These are phyloP conservation scores for Trametes pubescens DNA, from an alignment of 1,284 basidiomycete genomes.

Conservation along the genomic window DNA sequence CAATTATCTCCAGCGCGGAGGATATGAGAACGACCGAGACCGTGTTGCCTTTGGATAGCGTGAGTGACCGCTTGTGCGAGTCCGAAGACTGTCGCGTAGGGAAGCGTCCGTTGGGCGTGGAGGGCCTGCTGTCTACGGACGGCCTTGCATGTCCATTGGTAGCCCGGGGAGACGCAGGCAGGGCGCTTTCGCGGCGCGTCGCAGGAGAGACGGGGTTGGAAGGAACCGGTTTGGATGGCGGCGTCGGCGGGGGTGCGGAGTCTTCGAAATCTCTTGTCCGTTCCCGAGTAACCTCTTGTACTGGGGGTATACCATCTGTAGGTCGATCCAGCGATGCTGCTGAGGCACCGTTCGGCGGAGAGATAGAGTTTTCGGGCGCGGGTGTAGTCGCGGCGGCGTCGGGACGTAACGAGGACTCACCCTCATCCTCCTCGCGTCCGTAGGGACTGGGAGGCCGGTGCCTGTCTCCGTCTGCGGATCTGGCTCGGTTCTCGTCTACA, in stretches of 20 bases:
- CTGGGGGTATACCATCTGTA: background rate
- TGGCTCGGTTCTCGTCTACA: slow-evolving; percentile 32
- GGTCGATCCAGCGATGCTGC: slow-evolving; percentile 5
- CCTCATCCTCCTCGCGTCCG: slow-evolving; percentile 13
- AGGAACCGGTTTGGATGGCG: slow-evolving; percentile 38
- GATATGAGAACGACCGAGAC: slow-evolving; percentile 85
- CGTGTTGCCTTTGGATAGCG: slow-evolving; percentile 73
- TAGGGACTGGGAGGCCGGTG: slow-evolving; percentile 5
- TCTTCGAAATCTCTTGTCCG: slow-evolving; percentile 17
- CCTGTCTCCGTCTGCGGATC: slow-evolving; percentile 26
- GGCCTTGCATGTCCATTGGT: slow-evolving; percentile 27
- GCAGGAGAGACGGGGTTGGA: slow-evolving; percentile 32
- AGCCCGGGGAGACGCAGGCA: slow-evolving; percentile 26
- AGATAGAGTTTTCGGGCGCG: slow-evolving; percentile 13
- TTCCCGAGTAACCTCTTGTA: background rate
- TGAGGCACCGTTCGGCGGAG: slow-evolving; percentile 3
- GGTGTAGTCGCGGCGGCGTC: slow-evolving; percentile 15
- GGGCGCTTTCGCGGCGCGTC: slow-evolving; percentile 36
- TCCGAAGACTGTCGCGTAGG: slow-evolving; percentile 38
- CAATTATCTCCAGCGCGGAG: slow-evolving; percentile 88
- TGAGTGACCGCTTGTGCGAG: slow-evolving; percentile 67
- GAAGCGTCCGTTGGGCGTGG: slow-evolving; percentile 34
- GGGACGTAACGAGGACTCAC: slow-evolving; percentile 9
- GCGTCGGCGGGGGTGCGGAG: slow-evolving; percentile 35
- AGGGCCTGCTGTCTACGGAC: slow-evolving; percentile 29